Conservation (phyloP, 1,139 yeast genomes). For the Candida sp. region DNA sequence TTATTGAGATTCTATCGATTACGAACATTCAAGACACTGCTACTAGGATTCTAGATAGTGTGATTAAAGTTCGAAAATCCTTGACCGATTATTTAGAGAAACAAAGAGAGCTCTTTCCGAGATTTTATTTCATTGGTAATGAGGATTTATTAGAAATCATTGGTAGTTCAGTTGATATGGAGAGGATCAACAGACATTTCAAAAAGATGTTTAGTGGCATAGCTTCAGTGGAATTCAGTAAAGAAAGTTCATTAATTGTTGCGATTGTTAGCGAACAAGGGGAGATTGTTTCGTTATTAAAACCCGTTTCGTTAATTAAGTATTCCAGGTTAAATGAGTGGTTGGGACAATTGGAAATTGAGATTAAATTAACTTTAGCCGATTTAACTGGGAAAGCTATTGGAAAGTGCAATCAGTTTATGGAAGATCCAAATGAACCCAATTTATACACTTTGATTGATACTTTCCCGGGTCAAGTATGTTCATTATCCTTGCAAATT, state of each 20-base stretch:
- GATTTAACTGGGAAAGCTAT: constrained; percentile 11
- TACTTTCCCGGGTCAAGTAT: constrained; percentile 55
- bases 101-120: constrained; percentile 74
- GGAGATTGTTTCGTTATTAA: constrained; percentile 47
- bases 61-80: constrained; percentile 60
- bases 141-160: constrained; percentile 84
- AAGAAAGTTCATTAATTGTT: constrained; percentile 31
- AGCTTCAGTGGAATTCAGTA: constrained; percentile 37
- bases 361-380: constrained; percentile 49
- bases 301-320: constrained; percentile 44
- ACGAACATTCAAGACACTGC: constrained; percentile 49
- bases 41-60: constrained; percentile 51
- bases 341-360: constrained; percentile 58
- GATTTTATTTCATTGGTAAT: constrained; percentile 88
- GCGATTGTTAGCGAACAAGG: constrained; percentile 62
- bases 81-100: constrained; percentile 76
- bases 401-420: constrained; percentile 5
- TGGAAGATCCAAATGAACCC: constrained; percentile 8
- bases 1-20: constrained; percentile 56
- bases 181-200: constrained; percentile 56
- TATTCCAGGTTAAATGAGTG: constrained; percentile 55
- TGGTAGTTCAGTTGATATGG: constrained; percentile 57
- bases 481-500: constrained; percentile 56
- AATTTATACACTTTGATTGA: constrained; percentile 10
- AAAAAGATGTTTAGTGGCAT: constrained; percentile 75